Conservation (phyloP, 2,329 filamentous ascomycete species). For the Didymellaceae sp. region DNA sequence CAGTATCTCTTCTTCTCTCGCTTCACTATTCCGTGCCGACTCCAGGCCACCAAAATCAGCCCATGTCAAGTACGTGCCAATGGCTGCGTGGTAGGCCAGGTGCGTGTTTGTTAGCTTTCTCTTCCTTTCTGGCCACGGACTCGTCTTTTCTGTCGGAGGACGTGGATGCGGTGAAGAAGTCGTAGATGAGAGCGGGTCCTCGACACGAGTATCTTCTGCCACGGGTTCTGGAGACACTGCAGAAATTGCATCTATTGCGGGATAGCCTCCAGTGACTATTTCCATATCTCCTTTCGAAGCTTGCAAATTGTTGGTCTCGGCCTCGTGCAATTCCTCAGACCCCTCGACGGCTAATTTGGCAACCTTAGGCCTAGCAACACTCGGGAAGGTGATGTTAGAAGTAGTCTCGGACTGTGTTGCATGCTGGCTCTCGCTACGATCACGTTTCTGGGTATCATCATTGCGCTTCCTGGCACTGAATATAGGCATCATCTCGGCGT, state of each 20-base stretch:
- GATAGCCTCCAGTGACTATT: not conserved
- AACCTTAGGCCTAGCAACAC: not conserved
- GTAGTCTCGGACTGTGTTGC: constrained; percentile 20
- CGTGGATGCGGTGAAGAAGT: not conserved
- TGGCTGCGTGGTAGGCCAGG: constrained; percentile 40
- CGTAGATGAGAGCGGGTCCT: not conserved
- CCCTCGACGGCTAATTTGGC: not conserved
- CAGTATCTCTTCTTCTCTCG: constrained; percentile 30
- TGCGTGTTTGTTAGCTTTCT: constrained; percentile 21
- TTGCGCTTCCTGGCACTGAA: constrained; percentile 23
- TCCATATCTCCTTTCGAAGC: not conserved
- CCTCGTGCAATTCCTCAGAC: not conserved
- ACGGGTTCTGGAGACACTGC: not conserved
- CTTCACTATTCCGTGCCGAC: constrained; percentile 38
- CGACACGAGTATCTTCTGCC: not conserved
- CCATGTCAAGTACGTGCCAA: constrained; percentile 47
- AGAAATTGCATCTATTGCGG: not conserved
- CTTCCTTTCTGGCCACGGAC: constrained; percentile 3
- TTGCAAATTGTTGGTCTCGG: too few relatives aligned
- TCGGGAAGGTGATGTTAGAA: not conserved
- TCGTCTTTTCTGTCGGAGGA: not conserved
- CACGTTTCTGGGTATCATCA: constrained; percentile 18
- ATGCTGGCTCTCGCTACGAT: constrained; percentile 19
- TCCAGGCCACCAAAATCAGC: constrained; percentile 53
- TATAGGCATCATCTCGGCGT: constrained; percentile 63